These are phyloP conservation scores for Wickerhamomyces subpelliculosus DNA, from an alignment of 805 yeast species.

Conservation along the genomic window DNA sequence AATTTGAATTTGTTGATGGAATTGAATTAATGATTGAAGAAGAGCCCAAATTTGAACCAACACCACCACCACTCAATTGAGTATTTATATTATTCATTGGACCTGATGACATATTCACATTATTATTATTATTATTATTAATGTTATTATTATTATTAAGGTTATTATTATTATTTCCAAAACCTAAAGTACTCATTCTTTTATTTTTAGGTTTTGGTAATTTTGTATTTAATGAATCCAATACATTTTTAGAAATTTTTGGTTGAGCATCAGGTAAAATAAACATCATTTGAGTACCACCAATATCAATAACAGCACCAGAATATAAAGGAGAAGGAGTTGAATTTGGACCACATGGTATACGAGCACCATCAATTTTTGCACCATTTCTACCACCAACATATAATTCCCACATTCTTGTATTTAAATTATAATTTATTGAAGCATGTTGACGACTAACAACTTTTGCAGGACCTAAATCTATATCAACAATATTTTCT, in stretches of 20 bases:
- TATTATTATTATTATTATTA: conserved; percentile 40
- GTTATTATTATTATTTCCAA: conserved; percentile 14
- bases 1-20: neutral
- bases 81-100: too few relatives aligned
- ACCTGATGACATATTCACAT: conserved; percentile 14
- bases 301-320: conserved; percentile 90
- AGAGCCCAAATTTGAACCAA: neutral
- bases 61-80: neutral
- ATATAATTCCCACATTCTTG: conserved; percentile 79
- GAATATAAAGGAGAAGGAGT: conserved; percentile 56
- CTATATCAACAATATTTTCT: conserved; percentile 55
- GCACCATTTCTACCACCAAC: conserved; percentile 91
- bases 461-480: conserved; percentile 95
- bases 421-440: conserved; percentile 67
- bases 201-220: conserved; percentile 22
- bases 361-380: conserved; percentile 63
- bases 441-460: conserved; percentile 88
- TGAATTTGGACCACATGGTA: conserved; percentile 36
- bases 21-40: neutral
- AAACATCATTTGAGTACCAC: conserved; percentile 99
- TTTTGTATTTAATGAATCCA: conserved; percentile 28
- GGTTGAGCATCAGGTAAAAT: conserved; percentile 90
- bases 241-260: conserved; percentile 36
- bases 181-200: conserved; percentile 5
- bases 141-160: conserved; percentile 13